phyloP scores from a whole-genome alignment of 495 filamentous ascomycete species.

The Penicillium angulare region DNA sequence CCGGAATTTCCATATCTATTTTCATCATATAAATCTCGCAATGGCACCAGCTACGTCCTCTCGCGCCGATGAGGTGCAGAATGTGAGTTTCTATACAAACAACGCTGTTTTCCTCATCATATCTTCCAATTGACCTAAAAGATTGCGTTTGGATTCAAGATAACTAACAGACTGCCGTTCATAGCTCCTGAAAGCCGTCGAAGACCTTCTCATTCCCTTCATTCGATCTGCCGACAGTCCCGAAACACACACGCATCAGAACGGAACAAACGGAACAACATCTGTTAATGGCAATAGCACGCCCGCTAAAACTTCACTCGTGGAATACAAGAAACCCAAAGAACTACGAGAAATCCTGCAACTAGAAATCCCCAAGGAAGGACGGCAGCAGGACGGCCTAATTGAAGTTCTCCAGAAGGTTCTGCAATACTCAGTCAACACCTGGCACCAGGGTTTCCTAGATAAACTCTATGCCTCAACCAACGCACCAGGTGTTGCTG shows the following conservation, averaged over 20 bases:
- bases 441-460: slow-evolving; percentile 93
- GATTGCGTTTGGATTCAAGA: no score
- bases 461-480: slow-evolving; percentile 89
- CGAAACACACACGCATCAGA: slow-evolving; percentile 48
- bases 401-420: slow-evolving; percentile 62
- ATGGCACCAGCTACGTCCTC: slow-evolving; percentile 15
- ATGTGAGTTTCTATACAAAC: slow-evolving; percentile 29
- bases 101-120: no score
- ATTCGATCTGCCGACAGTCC: slow-evolving; percentile 69
- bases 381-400: slow-evolving; percentile 69
- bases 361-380: slow-evolving; percentile 62
- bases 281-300: slow-evolving; percentile 40
- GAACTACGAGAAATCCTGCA: slow-evolving; percentile 64
- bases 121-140: no score
- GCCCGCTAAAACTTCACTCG: slow-evolving; percentile 56
- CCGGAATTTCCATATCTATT: no score
- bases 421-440: slow-evolving; percentile 84
- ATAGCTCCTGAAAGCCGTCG: slow-evolving; percentile 71
- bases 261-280: no score
- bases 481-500: slow-evolving; percentile 78
- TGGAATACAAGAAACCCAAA: slow-evolving; percentile 68
- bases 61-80: slow-evolving; percentile 46
- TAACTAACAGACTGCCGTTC: background rate
- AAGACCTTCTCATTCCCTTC: slow-evolving; percentile 74
- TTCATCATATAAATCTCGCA: no score